Evolutionary conservation across 768 basidiomycete species (phyloP), one percentile per base, ranked within the genome.

Genomic region (Chalciporus chontae): DNA sequence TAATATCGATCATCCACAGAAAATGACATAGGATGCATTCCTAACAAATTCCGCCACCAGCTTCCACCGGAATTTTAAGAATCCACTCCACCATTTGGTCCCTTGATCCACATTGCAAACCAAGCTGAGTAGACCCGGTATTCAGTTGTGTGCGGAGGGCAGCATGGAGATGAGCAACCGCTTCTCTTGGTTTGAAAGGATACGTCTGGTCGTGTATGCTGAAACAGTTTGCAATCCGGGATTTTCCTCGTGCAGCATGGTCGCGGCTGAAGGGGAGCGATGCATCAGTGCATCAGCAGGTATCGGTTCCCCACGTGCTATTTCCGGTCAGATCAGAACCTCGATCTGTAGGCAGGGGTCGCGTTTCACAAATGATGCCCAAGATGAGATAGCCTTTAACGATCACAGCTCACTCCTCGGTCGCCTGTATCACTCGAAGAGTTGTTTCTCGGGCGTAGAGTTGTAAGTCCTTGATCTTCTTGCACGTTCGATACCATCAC

Each of bases 51-150:
- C 34, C 34, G 4, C 29, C 29, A 9, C 29, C n/a, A 15, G 34
- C 34, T 36, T 42, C 39, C 27, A 42, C 19, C 32, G 42, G 32
- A 8, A 26, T 19, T 10, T 15, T 34, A 34, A 15, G 32, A 34
- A 34, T 34, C n/a, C 32, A 5, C 4, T 15, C 32, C 32, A 34
- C 32, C 13, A 34, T 31, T 31, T 9, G 10, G 29, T 11, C 15
- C 8, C 32, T 34, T 36, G 34, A 36, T 15, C 8, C 29, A 54
- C 50, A 52, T 51, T 45, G 51, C 26, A 32, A 21, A 29, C 29
- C 29, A 8, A 41, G 26, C 39, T 26, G 36, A 42, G 29, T 32
- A 6, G 29, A 29, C 15, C 18, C 8, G 18, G 15, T 38, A 29
- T 39, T 23, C 19, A 7, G 38, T 24, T 5, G 14, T 11, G n/a